Percentiles rank a stretch among this genome's conserved stretches.
Evolutionary conservation across 495 filamentous ascomycete species (phyloP).

Genomic region (Xylaria grammica): DNA sequence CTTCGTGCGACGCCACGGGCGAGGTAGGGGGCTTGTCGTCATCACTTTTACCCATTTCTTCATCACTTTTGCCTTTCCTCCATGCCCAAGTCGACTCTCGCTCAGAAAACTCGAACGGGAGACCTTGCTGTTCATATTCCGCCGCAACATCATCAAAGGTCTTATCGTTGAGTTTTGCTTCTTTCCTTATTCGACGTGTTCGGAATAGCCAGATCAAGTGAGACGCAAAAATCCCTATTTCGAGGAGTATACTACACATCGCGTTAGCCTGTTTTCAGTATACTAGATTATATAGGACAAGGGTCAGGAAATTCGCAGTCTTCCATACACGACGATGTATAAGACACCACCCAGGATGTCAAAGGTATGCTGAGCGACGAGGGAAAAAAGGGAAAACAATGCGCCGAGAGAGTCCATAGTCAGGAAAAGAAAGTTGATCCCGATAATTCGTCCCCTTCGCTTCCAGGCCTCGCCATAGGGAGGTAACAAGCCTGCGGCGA

Average conservation of each 20-base stretch:
- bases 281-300: neutral
- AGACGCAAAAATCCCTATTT: conserved; percentile 71
- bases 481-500: conserved; percentile 67
- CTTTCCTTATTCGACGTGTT: conserved; percentile 62
- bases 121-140: conserved; percentile 40
- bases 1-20: neutral
- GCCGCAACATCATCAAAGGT: conserved; percentile 69
- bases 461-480: conserved; percentile 78
- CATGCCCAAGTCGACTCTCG: conserved; percentile 28
- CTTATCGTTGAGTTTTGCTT: conserved; percentile 60
- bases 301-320: neutral
- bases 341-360: conserved; percentile 72
- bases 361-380: conserved; percentile 72
- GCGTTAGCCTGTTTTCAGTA: conserved; percentile 17
- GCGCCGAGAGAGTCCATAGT: conserved; percentile 73
- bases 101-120: conserved; percentile 49
- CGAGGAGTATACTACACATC: conserved; percentile 61
- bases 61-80: neutral
- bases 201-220: conserved; percentile 71
- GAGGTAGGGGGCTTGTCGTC: neutral
- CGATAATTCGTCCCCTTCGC: conserved; percentile 69
- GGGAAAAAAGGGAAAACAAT: conserved; percentile 74
- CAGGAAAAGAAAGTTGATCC: conserved; percentile 72
- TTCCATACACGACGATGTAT: conserved; percentile 68
- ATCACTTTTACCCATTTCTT: neutral